Percentiles rank a stretch among this genome's conserved stretches.
Evolutionary conservation across 306 rosid species (phyloP).

Genomic region (Corylus avellana): DNA sequence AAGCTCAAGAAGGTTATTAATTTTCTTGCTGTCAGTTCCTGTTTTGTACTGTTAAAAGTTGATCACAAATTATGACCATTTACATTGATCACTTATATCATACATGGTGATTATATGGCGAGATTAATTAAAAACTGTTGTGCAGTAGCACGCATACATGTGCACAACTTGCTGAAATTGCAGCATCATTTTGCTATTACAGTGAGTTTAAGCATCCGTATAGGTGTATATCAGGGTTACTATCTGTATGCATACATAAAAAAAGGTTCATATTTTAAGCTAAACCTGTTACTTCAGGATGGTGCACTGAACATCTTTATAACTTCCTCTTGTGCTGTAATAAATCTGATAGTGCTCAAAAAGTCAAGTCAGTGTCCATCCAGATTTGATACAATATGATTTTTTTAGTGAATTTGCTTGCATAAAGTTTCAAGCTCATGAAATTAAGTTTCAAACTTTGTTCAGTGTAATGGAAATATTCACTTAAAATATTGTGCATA

Average conservation of each 20-base stretch:
- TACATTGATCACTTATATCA: neutral
- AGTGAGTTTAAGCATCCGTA: neutral
- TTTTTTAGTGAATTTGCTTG: neutral
- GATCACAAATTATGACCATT: neutral
- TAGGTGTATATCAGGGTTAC: neutral
- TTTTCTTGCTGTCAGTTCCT: neutral
- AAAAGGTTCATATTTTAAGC: neutral
- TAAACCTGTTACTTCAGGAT: neutral
- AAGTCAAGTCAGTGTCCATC: neutral
- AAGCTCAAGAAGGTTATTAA: neutral
- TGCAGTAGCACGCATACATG: neutral
- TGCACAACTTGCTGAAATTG: neutral
- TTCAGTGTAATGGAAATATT: neutral
- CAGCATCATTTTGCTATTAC: neutral
- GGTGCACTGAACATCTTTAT: neutral
- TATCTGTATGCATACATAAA: neutral
- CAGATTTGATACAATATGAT: neutral
- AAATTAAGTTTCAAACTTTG: neutral
- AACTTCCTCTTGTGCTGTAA: neutral
- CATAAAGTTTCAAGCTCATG: neutral
- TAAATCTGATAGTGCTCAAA: neutral
- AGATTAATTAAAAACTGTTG: neutral
- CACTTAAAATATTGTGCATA: slow-evolving; percentile 22
- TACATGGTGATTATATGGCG: neutral
- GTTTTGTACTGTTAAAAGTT: neutral